Percentiles rank a stretch among this genome's conserved stretches.
phyloP scores from a whole-genome alignment of 2,329 filamentous ascomycete genomes.

The Cercospora sp. region DNA sequence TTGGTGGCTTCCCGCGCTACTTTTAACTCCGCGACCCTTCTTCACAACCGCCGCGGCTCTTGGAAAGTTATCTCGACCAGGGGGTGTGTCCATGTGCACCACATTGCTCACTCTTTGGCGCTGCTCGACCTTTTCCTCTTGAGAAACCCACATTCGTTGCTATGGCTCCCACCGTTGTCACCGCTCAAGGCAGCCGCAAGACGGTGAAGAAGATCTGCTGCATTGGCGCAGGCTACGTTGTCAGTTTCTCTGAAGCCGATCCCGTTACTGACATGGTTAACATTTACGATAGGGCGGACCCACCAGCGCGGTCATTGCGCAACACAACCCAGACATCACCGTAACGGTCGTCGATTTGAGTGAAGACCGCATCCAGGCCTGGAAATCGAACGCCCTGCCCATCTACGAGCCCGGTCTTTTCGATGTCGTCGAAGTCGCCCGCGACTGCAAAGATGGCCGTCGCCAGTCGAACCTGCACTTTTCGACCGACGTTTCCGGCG shows the following conservation, averaged over 20 bases:
- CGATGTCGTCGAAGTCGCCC: conserved; percentile 65
- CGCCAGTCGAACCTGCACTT: conserved; percentile 67
- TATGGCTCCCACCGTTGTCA: conserved; percentile 7
- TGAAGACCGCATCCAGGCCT: conserved; percentile 64
- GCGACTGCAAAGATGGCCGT: conserved; percentile 44
- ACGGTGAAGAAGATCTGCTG: conserved; percentile 62
- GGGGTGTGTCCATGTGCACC: background rate
- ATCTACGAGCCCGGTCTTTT: conserved; percentile 74
- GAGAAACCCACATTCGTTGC: background rate
- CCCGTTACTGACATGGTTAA: conserved; percentile 16
- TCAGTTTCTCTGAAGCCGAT: conserved; percentile 45
- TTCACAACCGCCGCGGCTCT: conserved; percentile 3
- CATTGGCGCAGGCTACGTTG: conserved; percentile 74
- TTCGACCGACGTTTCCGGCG: conserved; percentile 63
- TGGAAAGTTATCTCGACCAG: background rate
- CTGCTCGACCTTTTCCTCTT: background rate
- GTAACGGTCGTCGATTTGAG: conserved; percentile 77
- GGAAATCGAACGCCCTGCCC: conserved; percentile 72
- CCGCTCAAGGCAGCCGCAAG: conserved; percentile 10
- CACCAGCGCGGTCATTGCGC: conserved; percentile 72
- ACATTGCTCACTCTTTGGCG: background rate
- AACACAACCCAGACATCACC: conserved; percentile 68
- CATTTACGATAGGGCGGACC: conserved; percentile 60
- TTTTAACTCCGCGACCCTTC: conserved; percentile 7
- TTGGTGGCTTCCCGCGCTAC: conserved; percentile 1